Conservation (phyloP, 331 rosid genomes). For the Malus hybrid region DNA sequence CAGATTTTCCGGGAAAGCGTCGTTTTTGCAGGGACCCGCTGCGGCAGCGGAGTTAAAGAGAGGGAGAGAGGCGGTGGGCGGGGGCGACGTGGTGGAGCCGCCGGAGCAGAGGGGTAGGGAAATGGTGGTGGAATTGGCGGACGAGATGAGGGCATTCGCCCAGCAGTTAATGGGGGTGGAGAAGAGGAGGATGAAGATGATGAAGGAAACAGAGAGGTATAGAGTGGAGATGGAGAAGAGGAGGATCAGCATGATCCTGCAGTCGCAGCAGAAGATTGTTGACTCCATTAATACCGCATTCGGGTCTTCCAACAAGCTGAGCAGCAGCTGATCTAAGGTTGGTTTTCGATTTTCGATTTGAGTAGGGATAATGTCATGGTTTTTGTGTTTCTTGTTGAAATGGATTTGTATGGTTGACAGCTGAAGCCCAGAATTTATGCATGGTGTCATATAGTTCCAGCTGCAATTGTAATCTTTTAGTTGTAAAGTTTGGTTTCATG, state of each 20-base stretch:
- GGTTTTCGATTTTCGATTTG: not conserved
- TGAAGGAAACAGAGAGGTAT: constrained; percentile 64
- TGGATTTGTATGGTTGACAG: constrained; percentile 1
- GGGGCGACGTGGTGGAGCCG: constrained; percentile 2
- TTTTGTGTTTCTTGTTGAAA: not conserved
- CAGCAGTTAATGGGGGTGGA: constrained; percentile 57
- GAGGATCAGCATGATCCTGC: constrained; percentile 54
- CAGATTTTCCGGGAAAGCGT: constrained; percentile 7
- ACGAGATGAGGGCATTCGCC: constrained; percentile 54
- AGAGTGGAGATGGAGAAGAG: constrained; percentile 84
- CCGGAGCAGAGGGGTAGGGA: constrained; percentile 13
- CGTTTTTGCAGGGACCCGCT: not conserved
- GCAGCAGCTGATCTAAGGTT: not conserved
- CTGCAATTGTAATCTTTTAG: no score
- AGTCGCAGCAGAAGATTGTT: constrained; percentile 52
- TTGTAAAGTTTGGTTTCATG: no score
- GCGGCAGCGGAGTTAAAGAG: constrained; percentile 7
- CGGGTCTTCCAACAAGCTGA: constrained; percentile 30
- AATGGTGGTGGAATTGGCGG: constrained; percentile 35
- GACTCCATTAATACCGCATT: constrained; percentile 68
- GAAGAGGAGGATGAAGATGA: constrained; percentile 68
- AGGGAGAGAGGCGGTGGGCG: constrained; percentile 3
- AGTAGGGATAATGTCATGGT: not conserved
- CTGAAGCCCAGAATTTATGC: not conserved
- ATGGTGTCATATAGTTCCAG: not conserved